Evolutionary conservation across 1,284 basidiomycete genomes (phyloP).

Genomic region (Cutaneotrichosporon sp.): DNA sequence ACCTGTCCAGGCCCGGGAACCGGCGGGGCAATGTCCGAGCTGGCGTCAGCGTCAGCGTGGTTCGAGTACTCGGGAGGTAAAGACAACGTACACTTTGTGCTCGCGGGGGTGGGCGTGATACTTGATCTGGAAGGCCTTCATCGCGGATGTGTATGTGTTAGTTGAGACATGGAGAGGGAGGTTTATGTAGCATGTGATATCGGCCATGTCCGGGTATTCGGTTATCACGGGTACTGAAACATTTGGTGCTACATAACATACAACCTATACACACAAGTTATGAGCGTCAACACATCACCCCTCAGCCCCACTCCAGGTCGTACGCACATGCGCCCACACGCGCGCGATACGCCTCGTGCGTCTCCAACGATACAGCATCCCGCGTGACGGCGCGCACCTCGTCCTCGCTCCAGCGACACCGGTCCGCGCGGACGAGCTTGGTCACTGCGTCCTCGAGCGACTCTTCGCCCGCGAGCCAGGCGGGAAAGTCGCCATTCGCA

Average conservation of each 20-base stretch:
- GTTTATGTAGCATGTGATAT: background rate
- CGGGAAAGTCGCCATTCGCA: background rate
- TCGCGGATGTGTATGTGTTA: constrained; percentile 40
- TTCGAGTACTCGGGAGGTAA: background rate
- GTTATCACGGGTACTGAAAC: too few species aligned
- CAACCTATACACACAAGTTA: too few species aligned
- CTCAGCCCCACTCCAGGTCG: background rate
- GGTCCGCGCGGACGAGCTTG: background rate
- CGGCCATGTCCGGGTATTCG: background rate
- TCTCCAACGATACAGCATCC: background rate
- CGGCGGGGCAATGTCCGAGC: constrained; percentile 63
- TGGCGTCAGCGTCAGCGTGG: constrained; percentile 13
- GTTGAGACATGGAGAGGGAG: background rate
- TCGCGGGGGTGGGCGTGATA: constrained; percentile 71
- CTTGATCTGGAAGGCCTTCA: constrained; percentile 75
- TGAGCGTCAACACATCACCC: too few species aligned
- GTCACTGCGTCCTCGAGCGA: background rate
- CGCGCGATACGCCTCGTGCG: background rate
- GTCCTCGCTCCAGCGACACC: constrained; percentile 4
- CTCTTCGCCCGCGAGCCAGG: background rate
- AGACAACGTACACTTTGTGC: constrained; percentile 57
- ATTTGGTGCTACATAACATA: too few species aligned
- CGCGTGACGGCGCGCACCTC: background rate
- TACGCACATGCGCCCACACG: background rate
- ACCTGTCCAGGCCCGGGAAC: constrained; percentile 61